Base-by-base conservation (phyloP, 2,329 filamentous ascomycete genomes). In the Raffaelea ambrosiae region DNA sequence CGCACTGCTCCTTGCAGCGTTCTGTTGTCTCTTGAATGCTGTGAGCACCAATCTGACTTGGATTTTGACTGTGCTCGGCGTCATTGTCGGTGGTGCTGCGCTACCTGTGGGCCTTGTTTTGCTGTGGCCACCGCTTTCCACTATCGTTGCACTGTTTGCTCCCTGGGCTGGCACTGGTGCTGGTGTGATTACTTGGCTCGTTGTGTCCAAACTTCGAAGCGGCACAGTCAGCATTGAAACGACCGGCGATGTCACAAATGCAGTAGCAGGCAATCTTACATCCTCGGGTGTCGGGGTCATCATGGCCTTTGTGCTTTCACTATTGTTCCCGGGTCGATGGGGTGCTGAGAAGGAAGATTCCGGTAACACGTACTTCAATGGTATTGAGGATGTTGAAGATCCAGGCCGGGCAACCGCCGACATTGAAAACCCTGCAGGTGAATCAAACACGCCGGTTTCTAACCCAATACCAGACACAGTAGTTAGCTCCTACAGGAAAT, bases 11-110 rank as follows among this genome's bases (percentile, higher is more conserved):
- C 54, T 65, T 5, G 63, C 63, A 4, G 55, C 50, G 5, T 62
- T 65, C 47, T 63, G 58, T 46, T 63, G 60, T 42, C 60, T 67
- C 21, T 55, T 67, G n/a, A 64, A 66, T 49, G 62, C 60, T 2
- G 63, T 59, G 3, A 58, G 55, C 10, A 58, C 68, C 19, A 61
- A 64, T 45, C 53, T 69, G 4, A 66, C 62, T 14, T 70, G 66
- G 65, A 52, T 69, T 1, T 53, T 70, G 7, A 66, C 63, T 5
- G 61, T 66, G 16, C 56, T 67, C 31, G 66, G 66, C 2, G 58
- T 67, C 11, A 63, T 69, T 14, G 62, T 69, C 11, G 66, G 66
- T 8, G 66, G 66, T 2, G 66, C 63, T 10, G 56, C 59, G 1
- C 58, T 65, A 3, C 64, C 63, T 38, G 35, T 68, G 1, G 66